Evolutionary conservation across 2,329 filamentous ascomycete genomes (phyloP).

Genomic region (Aspergillus fischeri): DNA sequence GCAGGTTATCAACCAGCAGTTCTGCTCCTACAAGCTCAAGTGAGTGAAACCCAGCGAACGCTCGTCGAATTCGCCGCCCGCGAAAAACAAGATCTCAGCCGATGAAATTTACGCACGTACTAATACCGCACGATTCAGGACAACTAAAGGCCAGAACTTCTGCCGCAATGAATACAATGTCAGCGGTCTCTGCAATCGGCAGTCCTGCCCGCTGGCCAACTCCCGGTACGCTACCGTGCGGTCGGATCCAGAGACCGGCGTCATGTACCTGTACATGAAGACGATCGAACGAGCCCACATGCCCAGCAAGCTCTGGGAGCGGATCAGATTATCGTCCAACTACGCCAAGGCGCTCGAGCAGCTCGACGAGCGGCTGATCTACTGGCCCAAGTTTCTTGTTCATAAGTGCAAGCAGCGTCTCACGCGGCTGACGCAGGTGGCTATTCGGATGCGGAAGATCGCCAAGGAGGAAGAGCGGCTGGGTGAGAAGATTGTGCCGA

Average conservation of each 20-base stretch:
- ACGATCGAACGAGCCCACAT: slow-evolving; percentile 83
- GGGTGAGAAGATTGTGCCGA: slow-evolving; percentile 82
- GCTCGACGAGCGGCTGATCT: slow-evolving; percentile 79
- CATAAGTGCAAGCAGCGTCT: slow-evolving; percentile 97
- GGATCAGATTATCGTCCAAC: slow-evolving; percentile 83
- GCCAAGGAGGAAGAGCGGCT: slow-evolving; percentile 85
- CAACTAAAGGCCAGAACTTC: slow-evolving; percentile 83
- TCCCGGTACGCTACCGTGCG: slow-evolving; percentile 89
- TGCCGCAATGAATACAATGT: slow-evolving; percentile 95
- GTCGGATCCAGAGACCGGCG: slow-evolving; percentile 72
- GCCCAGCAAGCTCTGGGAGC: slow-evolving; percentile 91
- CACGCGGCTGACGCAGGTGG: slow-evolving; percentile 86
- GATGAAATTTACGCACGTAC: not conserved
- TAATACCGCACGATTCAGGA: slow-evolving; percentile 45
- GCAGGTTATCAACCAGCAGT: slow-evolving; percentile 93
- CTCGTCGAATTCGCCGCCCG: slow-evolving; percentile 4
- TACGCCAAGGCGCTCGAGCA: slow-evolving; percentile 85
- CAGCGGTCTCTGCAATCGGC: slow-evolving; percentile 75
- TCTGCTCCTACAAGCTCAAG: slow-evolving; percentile 94
- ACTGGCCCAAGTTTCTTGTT: slow-evolving; percentile 89
- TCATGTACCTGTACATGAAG: slow-evolving; percentile 95
- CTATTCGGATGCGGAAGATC: slow-evolving; percentile 69
- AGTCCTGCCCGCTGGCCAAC: slow-evolving; percentile 88
- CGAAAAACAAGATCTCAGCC: slow-evolving; percentile 3
- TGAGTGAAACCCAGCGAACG: slow-evolving; percentile 40